phyloP scores from a whole-genome alignment of 1,284 basidiomycete species.

The Ceratobasidium papillatum region DNA sequence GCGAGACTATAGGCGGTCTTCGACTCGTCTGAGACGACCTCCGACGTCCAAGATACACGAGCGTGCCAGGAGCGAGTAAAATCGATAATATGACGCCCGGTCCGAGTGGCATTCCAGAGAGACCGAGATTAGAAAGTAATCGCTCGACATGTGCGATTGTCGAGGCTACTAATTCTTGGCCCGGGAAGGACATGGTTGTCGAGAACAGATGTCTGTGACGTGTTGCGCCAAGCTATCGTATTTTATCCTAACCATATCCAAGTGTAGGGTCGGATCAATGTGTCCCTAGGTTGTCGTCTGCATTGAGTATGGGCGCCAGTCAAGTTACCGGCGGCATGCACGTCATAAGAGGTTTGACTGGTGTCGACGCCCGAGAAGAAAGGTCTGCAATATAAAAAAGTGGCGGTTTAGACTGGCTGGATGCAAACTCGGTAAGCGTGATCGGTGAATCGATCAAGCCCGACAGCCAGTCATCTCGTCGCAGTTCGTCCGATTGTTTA shows the following conservation, averaged over 20 bases:
- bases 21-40: background rate
- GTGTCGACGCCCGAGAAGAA: too few relatives aligned
- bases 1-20: constrained; percentile 36
- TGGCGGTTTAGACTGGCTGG: background rate
- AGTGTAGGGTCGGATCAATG: background rate
- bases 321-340: background rate
- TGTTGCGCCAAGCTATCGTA: background rate
- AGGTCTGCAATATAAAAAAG: too few relatives aligned
- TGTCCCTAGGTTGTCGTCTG: background rate
- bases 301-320: background rate
- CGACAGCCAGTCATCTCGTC: background rate
- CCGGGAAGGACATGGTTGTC: background rate
- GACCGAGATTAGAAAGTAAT: background rate
- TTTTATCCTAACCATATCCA: background rate
- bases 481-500: background rate
- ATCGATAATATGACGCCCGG: background rate
- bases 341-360: background rate
- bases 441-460: background rate
- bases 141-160: background rate
- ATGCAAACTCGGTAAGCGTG: too few relatives aligned
- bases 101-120: background rate
- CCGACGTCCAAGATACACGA: constrained; percentile 18
- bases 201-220: background rate
- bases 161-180: constrained; percentile 2
- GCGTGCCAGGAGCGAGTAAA: constrained; percentile 19